A percentile compares a stretch with the other conserved stretches of the same genome.
Evolutionary conservation across 169 alveolate species (phyloP).

Genomic region (Plasmodium yoelii): DNA sequence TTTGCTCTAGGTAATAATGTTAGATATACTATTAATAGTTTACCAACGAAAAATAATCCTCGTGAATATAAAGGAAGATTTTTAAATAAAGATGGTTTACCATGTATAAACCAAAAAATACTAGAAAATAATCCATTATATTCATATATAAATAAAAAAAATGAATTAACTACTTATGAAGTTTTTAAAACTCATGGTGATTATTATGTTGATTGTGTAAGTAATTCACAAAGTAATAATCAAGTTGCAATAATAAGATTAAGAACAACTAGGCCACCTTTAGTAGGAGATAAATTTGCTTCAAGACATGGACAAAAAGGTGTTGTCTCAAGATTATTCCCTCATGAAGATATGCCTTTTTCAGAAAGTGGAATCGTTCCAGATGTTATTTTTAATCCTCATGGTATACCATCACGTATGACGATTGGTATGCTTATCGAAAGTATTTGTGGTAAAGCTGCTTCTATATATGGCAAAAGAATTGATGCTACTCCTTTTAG

Average conservation of each 20-base stretch:
- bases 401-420: conserved; percentile 99
- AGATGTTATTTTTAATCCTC: conserved; percentile 99
- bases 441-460: conserved; percentile 99
- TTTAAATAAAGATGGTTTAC: conserved; percentile 87
- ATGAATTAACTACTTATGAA: conserved; percentile 67
- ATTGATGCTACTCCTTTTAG: conserved; percentile 94
- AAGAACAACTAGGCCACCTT: conserved; percentile 92
- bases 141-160: conserved; percentile 55
- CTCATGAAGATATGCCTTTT: conserved; percentile 98
- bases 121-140: conserved; percentile 84
- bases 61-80: conserved; percentile 21
- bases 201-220: conserved; percentile 56
- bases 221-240: conserved; percentile 9
- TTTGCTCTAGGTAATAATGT: conserved; percentile 69
- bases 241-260: conserved; percentile 80
- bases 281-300: conserved; percentile 99
- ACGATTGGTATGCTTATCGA: conserved; percentile 99
- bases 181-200: conserved; percentile 40
- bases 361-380: conserved; percentile 99
- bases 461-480: conserved; percentile 96
- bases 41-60: not conserved
- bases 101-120: conserved; percentile 87
- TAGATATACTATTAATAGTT: conserved; percentile 29
- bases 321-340: conserved; percentile 97
- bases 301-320: conserved; percentile 99